Base-by-base conservation (phyloP, 768 basidiomycete genomes). In the Amanita muscaria region DNA sequence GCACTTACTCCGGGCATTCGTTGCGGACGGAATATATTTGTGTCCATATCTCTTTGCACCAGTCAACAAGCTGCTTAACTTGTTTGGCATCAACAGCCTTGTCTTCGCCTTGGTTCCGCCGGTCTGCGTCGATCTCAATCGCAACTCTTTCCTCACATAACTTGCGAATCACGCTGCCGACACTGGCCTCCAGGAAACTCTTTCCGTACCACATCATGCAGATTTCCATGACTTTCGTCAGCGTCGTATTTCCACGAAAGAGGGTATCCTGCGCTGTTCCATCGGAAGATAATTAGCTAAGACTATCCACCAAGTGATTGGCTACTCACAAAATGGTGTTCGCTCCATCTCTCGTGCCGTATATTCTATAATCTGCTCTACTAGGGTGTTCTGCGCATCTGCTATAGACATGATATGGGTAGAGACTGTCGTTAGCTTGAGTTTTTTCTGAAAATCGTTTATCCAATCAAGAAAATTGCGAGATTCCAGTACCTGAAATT, bases 161-260 rank as follows among this genome's bases (percentile, higher is more conserved):
- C 31, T 74, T 71, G 40, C 84, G 79, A 35, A 94, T 71, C 33
- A 78, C 70, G 21, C 62, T 59, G 4, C 88, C 89, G 32, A 94
- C 73, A 54, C 85, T 87, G 10, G 79, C 77, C 56, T 90, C 87
- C 16, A 94, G 70, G 56, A 89, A 91, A 1, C 68, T 66, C 54
- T 69, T 77, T n/a, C 88, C 88, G 54, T 89, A 85, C 66, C 77
- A 79, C n/a, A 70, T 68, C 78, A 93, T 88, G 53, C 79, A 80
- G 4, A 79, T 64, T 54, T 91, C 88, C 65, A 90, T 76, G 21
- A 82, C 78, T 63, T 77, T 88, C 47, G 80, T 82, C 51, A 81
- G 68, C 27, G 67, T 73, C 8, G 79, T 79, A 52, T 82, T 82
- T 29, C 80, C 83, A 42, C 71, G 74, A 59, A 83, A 87, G 12